Evolutionary conservation across 257 asterid species (phyloP).

Genomic region (Sherardia arvensis): DNA sequence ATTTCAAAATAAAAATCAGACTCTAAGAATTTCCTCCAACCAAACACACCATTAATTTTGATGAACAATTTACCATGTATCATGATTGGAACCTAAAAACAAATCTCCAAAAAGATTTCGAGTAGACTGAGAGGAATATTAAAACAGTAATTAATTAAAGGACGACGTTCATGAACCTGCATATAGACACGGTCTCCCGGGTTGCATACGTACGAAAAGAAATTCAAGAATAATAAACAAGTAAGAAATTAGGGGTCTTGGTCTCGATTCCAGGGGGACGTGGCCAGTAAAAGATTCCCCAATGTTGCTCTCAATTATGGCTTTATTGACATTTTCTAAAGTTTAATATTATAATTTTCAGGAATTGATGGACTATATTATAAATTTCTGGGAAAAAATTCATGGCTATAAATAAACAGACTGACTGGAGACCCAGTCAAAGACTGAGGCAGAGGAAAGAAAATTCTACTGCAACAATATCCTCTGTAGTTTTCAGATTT

Average conservation of each 20-base stretch:
- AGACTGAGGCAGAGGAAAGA: constrained; percentile 8
- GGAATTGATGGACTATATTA: neutral
- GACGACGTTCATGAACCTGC: neutral
- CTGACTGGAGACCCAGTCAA: constrained; percentile 6
- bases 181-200: neutral
- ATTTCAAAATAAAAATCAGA: too few relatives aligned
- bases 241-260: neutral
- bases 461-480: neutral
- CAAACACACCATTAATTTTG: too few relatives aligned
- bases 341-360: neutral
- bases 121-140: constrained; percentile 18
- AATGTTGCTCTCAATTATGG: constrained; percentile 11
- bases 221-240: constrained; percentile 6
- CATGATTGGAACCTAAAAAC: neutral
- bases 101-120: neutral
- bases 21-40: too few relatives aligned
- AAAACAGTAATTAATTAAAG: constrained; percentile 6
- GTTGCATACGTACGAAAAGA: constrained; percentile 8
- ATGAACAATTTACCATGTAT: too few relatives aligned
- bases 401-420: neutral
- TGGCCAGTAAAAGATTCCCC: constrained; percentile 18
- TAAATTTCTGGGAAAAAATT: neutral
- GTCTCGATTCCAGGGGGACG: constrained; percentile 7
- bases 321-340: neutral
- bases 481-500: neutral